These are phyloP conservation scores for Epichloe sibirici DNA, from an alignment of 2,329 filamentous ascomycete species.

Conservation along the genomic window DNA sequence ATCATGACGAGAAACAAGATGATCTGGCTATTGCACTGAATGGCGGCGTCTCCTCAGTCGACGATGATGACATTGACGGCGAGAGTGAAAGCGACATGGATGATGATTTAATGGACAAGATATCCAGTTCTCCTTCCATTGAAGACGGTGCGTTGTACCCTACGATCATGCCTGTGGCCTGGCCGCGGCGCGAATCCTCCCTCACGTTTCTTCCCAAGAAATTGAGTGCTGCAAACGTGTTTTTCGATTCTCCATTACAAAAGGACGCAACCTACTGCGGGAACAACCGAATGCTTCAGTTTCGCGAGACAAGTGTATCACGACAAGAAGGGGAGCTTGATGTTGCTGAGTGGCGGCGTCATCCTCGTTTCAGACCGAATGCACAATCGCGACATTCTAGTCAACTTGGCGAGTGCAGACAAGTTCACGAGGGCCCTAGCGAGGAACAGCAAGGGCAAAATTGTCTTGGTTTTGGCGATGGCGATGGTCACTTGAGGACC, in stretches of 20 bases:
- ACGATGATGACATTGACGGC: constrained; percentile 54
- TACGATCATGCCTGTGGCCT: constrained; percentile 22
- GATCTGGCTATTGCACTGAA: constrained; percentile 49
- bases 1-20: constrained; percentile 34
- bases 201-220: constrained; percentile 22
- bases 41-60: constrained; percentile 38
- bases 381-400: constrained; percentile 11
- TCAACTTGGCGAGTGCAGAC: constrained; percentile 28
- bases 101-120: constrained; percentile 95
- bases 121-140: constrained; percentile 96
- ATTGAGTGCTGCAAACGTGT: constrained; percentile 16
- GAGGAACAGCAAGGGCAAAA: constrained; percentile 17
- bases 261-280: constrained; percentile 16
- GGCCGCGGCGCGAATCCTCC: constrained; percentile 33
- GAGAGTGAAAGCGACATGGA: constrained; percentile 58
- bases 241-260: constrained; percentile 21
- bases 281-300: constrained; percentile 19
- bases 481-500: neutral
- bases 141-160: constrained; percentile 83
- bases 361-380: constrained; percentile 21
- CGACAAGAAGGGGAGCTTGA: neutral
- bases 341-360: constrained; percentile 11
- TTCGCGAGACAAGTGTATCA: constrained; percentile 12
- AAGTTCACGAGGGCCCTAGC: constrained; percentile 8
- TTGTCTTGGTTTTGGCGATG: neutral